Conservation (phyloP, 768 basidiomycete genomes). For the Sarcodon aspratus region DNA sequence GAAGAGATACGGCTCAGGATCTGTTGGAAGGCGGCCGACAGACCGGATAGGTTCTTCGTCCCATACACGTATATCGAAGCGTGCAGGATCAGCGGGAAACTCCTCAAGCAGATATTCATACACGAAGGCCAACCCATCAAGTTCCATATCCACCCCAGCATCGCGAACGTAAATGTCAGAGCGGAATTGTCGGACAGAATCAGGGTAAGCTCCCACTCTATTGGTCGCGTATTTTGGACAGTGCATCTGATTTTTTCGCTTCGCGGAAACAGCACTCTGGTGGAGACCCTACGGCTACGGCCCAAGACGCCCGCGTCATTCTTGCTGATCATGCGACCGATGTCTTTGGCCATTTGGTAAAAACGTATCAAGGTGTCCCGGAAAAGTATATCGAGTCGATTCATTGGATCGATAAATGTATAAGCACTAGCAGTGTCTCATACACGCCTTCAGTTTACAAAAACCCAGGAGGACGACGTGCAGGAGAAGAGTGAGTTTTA, state of each 20-base stretch:
- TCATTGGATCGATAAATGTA: conserved; percentile 77
- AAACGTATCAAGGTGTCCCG: conserved; percentile 54
- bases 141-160: conserved; percentile 76
- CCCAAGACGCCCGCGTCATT: conserved; percentile 64
- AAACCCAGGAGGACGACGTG: conserved; percentile 71
- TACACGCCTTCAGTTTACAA: conserved; percentile 76
- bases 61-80: conserved; percentile 76
- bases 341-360: conserved; percentile 63
- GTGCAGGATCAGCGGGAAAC: conserved; percentile 68
- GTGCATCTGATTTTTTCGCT: background rate
- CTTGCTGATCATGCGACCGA: conserved; percentile 75
- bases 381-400: conserved; percentile 75
- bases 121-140: conserved; percentile 53
- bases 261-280: conserved; percentile 52
- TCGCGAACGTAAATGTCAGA: conserved; percentile 67
- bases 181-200: conserved; percentile 58
- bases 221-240: background rate
- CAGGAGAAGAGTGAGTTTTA: conserved; percentile 67
- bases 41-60: conserved; percentile 70
- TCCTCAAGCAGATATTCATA: conserved; percentile 67
- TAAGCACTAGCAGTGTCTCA: conserved; percentile 50
- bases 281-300: conserved; percentile 61
- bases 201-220: conserved; percentile 33
- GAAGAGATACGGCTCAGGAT: conserved; percentile 68
- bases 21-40: conserved; percentile 59